Base-by-base conservation (phyloP, 2,329 filamentous ascomycete genomes). In the Elsinoe batatas region DNA sequence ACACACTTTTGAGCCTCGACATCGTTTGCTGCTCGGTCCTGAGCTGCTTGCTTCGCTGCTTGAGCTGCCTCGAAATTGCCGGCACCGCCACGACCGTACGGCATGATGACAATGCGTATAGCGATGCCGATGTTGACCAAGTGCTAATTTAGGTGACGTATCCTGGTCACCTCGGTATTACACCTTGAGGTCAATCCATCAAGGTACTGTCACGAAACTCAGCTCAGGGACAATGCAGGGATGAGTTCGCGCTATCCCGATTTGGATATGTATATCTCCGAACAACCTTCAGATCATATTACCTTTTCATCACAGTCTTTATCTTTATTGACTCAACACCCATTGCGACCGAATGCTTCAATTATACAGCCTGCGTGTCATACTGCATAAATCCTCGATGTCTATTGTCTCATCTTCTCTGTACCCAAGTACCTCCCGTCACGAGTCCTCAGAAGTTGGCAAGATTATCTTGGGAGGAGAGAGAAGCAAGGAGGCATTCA, bases 51-150 rank as follows among this genome's bases (percentile, higher is more conserved):
- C 17, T 44, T 58, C 30, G 46, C 58, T 43, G 63, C 58, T 51
- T 62, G 57, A 8, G 61, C 57, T 1, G 61, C 61, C 46, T 64
- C 64, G 49, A 74, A 72, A 58, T 76, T 76, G 18, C 74, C 74
- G 15, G 72, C 72, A 38, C 74, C 74, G 47, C 74, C 74, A 44
- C 74, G 70, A 50, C 73, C 74, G 36, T 42, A 44, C 12, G 38
- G 36, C 36, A 42, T 54, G 51, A 18, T 54, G n/a, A 37, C 7
- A 13, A n/a, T 37, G 15, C 6, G 13, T 12, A n/a, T 26, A 20
- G 22, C 17, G 7, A n/a, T 15, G 8, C 22, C 8, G 7, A 30
- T 30, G 22, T 8, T 30, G 7, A 7, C 22, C 26, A 30, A 8
- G 26, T 5, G 7, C 7, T 30, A 5, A 3, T 30, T 20, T 6